Evolutionary conservation across 1,284 basidiomycete genomes (phyloP), one percentile per base, ranked within the genome.

Genomic region (Boletus sp.): DNA sequence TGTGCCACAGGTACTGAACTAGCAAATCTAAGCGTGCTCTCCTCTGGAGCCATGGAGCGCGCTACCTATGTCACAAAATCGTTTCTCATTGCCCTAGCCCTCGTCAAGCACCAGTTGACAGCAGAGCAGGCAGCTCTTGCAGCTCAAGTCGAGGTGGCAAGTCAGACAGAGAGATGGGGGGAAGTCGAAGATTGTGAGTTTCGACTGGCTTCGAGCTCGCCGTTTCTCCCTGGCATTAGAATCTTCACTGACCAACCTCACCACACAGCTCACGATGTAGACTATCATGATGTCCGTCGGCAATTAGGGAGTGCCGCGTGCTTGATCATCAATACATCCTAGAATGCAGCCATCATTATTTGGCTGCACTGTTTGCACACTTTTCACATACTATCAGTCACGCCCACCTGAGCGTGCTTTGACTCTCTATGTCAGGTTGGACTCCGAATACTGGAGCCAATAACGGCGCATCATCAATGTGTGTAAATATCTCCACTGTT

Each of bases 161-260:
- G 89, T 62, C 96, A 99, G 70, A 97, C 97, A 53, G 82, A 95
- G 67, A 77, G 83, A 43, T 99, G 96, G 96, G 96, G 96, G 20
- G 93, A 96, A 69, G 96, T 99, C 0, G 96, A 99, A 73, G 96
- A 99, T 68, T 91, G 94, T 96, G 61, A 75, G 93, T 78, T 17
- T 48, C 20, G 19, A 33, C 14, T 12, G 22, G 27, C 39, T 41
- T 41, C 25, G 36, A 51, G 35, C 27, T 44, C 27, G 20, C 44
- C 33, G 12, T 8, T 22, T 25, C 20, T 14, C 26, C 46, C 44
- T 38, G 25, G 49, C 32, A 42, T 48, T 32, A 52, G 30, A 32
- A 26, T 48, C 8, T 49, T 45, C 27, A 51, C 52, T 57, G 45
- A 60, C 44, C 32, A 29, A 46, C 41, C 29, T 35, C 4, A 14